These are phyloP conservation scores for Penicillium brasilianum DNA, from an alignment of 2,329 filamentous ascomycete genomes.

Conservation along the genomic window DNA sequence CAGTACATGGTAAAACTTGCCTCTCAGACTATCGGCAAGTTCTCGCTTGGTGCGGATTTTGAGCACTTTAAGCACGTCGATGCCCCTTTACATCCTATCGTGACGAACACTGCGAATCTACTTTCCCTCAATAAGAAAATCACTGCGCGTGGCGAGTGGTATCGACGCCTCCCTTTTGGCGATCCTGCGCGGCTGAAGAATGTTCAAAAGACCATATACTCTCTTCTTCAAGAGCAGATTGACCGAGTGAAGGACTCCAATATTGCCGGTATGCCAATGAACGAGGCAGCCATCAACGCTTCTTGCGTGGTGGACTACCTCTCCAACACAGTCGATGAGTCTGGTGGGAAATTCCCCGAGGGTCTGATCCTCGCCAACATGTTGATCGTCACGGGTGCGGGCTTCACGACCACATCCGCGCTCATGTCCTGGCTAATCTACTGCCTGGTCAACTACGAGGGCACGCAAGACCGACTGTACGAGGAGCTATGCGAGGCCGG, in stretches of 20 bases:
- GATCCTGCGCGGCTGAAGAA: background rate
- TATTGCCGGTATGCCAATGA: constrained; percentile 16
- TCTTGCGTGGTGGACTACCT: constrained; percentile 29
- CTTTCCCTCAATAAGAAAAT: background rate
- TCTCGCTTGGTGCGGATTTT: background rate
- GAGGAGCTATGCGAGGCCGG: constrained; percentile 55
- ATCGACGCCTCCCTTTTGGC: background rate
- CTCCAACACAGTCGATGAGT: constrained; percentile 44
- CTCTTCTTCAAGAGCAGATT: constrained; percentile 15
- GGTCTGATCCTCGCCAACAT: constrained; percentile 45
- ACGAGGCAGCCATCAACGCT: constrained; percentile 18
- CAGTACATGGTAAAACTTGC: constrained; percentile 52
- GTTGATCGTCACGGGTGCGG: constrained; percentile 60
- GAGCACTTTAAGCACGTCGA: background rate
- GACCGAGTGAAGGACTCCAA: constrained; percentile 14
- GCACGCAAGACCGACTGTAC: constrained; percentile 59
- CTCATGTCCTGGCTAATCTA: constrained; percentile 64
- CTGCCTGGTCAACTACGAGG: constrained; percentile 57
- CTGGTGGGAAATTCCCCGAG: constrained; percentile 57
- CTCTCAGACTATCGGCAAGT: background rate
- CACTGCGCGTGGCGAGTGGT: background rate
- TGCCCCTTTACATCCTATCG: background rate
- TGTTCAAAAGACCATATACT: background rate
- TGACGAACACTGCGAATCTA: background rate
- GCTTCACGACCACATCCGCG: constrained; percentile 64